Conservation (phyloP, 306 rosid genomes). For the Lupinus albus region DNA sequence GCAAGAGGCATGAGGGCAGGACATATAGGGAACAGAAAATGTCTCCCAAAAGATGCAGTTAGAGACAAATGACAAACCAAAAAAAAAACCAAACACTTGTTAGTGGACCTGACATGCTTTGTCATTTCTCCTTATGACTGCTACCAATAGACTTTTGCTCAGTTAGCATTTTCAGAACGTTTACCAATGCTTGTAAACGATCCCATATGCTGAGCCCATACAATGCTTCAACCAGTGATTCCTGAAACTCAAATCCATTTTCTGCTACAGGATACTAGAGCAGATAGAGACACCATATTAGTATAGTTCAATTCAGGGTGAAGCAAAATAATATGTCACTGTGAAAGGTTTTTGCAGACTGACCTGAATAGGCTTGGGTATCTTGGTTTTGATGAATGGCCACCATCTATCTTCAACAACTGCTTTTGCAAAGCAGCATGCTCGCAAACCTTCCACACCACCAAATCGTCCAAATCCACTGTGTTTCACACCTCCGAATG, state of each 20-base stretch:
- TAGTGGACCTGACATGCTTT: slow-evolving; percentile 17
- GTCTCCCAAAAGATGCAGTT: slow-evolving; percentile 15
- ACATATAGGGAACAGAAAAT: neutral
- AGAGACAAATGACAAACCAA: slow-evolving; percentile 20
- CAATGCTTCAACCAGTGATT: slow-evolving; percentile 73
- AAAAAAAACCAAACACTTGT: slow-evolving; percentile 41
- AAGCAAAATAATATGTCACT: slow-evolving; percentile 21
- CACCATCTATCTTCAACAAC: slow-evolving; percentile 98
- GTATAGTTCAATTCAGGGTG: slow-evolving; percentile 21
- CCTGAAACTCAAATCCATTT: slow-evolving; percentile 86
- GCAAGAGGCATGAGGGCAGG: neutral
- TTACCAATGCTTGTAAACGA: slow-evolving; percentile 75
- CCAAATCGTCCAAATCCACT: slow-evolving; percentile 97
- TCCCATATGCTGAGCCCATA: slow-evolving; percentile 91
- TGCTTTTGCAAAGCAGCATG: slow-evolving; percentile 92
- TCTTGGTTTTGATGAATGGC: slow-evolving; percentile 75
- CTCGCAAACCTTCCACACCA: slow-evolving; percentile 92
- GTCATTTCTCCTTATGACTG: slow-evolving; percentile 48
- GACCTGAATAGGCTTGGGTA: slow-evolving; percentile 94
- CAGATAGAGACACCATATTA: slow-evolving; percentile 37
- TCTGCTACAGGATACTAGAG: slow-evolving; percentile 82
- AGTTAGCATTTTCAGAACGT: slow-evolving; percentile 66
- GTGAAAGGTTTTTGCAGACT: slow-evolving; percentile 41
- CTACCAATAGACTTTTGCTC: slow-evolving; percentile 57
- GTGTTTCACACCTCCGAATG: slow-evolving; percentile 92